Base-by-base conservation (phyloP, 108 stramenopile genomes). In the Stephanodiscus triporus region DNA sequence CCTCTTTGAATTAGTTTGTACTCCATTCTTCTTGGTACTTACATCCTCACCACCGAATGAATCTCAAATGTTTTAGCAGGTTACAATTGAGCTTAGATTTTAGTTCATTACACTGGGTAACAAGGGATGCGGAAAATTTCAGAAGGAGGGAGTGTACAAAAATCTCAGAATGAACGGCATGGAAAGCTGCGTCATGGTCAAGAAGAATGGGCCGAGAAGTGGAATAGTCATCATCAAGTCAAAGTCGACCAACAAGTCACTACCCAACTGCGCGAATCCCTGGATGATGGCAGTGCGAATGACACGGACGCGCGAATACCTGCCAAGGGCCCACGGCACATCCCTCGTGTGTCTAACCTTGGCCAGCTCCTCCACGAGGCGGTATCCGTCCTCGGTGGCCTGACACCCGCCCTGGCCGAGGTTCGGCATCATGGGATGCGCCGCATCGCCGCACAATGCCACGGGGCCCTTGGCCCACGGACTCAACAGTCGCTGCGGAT, bases 351-450 rank as follows among this genome's bases (percentile, higher is more conserved):
- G 85, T 55, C 80, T 81, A 22, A 96, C 94, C 10, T 70, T 85
- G 23, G 82, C 86, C 67, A 98, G 87, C 85, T 97, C 93, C 68
- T 97, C 91, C 14, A 88, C 89, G 19, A 98, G 84, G 47, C 96
- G 87, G 78, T 86, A 98, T 50, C 96, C 95, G 84, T 98, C 98
- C 85, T 98, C 97, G 17, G 96, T 97, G 14, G 96, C 90, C 82
- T 97, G 97, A 75, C 98, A 97, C 34, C 97, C 98, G 2, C 98
- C 98, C 77, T 98, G 98, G 26, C 95, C 95, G 26, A 96, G 79
- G 68, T 96, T 96, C 50, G 86, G 84, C 95, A 95, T 95, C 95
- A 95, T 95, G 16, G 98, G 97, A 89, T 98, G 98, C 34, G 90
- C 91, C 6, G 98, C 97, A 72, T 98, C 98, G 37, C 98, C 98